A percentile compares a stretch with the other conserved stretches of the same genome.
These are phyloP conservation scores for Kodamaea suecica DNA, from an alignment of 1,139 yeast genomes.

Conservation along the genomic window DNA sequence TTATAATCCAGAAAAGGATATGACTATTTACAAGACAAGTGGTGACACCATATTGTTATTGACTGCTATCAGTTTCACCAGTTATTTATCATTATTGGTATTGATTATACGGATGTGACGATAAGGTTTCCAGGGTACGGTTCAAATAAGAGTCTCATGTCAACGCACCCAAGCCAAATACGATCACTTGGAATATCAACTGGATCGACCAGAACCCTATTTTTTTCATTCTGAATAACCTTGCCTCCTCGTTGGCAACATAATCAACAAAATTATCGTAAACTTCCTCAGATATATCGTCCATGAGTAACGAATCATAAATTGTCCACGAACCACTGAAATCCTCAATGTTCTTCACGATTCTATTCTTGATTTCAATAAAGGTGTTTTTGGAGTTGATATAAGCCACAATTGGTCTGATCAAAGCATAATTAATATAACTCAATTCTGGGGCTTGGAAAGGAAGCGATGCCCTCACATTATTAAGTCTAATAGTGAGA, in stretches of 20 bases:
- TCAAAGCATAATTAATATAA: constrained; percentile 84
- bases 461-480: constrained; percentile 87
- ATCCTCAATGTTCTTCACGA: constrained; percentile 75
- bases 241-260: constrained; percentile 80
- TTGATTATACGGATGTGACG: constrained; percentile 36
- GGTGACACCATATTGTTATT: constrained; percentile 49
- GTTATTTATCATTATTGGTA: constrained; percentile 45
- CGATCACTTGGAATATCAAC: constrained; percentile 70
- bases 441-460: constrained; percentile 79
- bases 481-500: constrained; percentile 70
- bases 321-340: constrained; percentile 97
- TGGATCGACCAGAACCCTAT: constrained; percentile 95
- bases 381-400: constrained; percentile 86
- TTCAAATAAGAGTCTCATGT: constrained; percentile 14
- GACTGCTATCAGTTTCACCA: constrained; percentile 40
- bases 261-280: constrained; percentile 88
- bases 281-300: constrained; percentile 83
- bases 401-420: constrained; percentile 92
- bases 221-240: constrained; percentile 68
- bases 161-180: constrained; percentile 71
- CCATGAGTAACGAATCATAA: constrained; percentile 88
- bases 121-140: not conserved
- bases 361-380: constrained; percentile 81
- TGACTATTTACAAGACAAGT: constrained; percentile 46
- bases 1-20: constrained; percentile 40